Evolutionary conservation across 2,329 filamentous ascomycete species (phyloP), one percentile per base, ranked within the genome.

Genomic region (Trematosphaeria pertusa): DNA sequence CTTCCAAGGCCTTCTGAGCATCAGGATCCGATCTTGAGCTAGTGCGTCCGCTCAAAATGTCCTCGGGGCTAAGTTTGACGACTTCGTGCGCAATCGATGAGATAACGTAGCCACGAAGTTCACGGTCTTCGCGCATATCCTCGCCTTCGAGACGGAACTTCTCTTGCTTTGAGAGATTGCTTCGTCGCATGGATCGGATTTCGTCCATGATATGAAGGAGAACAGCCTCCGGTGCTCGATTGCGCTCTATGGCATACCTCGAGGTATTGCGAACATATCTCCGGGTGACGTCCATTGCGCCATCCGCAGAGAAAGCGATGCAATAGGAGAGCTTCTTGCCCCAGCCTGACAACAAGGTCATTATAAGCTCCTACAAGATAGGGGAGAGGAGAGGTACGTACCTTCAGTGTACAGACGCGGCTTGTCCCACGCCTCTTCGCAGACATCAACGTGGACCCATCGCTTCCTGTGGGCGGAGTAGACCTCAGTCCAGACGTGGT

Each of bases 401-500:
- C 83, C 93, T 73, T 97, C 91, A 5, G 91, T 86, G 73, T 97
- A 97, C 8, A 97, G 81, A 35, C 89, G 83, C 39, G 94, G 94
- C 65, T 93, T 91, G 70, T 99, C 94, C 91, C 92, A 97, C 1
- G 89, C 86, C 67, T 93, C 93, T 70, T 97, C 94, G 65, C 93
- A 97, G 24, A 87, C 87, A 71, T 99, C 94, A 32, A 97, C 91
- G 59, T 97, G 93, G n/a, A 97, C 82, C 94, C 94, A 99, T 69
- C 91, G 85, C 71, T 88, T 87, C 66, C 93, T 88, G 73, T 96
- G 91, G 54, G 94, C 89, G 2, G 92, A 97, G 75, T 96, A 99
- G 11, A 97, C 88, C 64, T 97, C 94, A 1, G 92, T 96, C 94
- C 94, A 99, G 19, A 97, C 90, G 66, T 97, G 90, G 70, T 97